Evolutionary conservation across 495 filamentous ascomycete genomes (phyloP), one percentile per base, ranked within the genome.

Genomic region (Hypoxylon subgilvum): DNA sequence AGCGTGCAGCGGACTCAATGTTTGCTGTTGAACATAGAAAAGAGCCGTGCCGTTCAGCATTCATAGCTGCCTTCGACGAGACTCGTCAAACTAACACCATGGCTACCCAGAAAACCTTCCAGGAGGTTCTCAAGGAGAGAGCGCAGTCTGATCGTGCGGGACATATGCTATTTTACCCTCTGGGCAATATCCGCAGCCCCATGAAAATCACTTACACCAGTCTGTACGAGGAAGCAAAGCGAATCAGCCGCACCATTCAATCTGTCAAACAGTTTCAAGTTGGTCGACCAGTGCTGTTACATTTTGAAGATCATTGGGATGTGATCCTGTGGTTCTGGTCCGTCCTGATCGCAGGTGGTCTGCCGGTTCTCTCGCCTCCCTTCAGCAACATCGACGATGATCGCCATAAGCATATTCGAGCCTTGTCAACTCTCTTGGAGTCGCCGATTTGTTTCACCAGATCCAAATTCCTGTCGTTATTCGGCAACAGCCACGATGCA

Each of bases 241-340:
- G 13, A 6, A 40, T 21, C 12, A 40, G 38, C 16, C 13, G 8
- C 6, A 19, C 4, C 1, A 2, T 40, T 40, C 38, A 18, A 21
- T 19, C 38, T 21, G 8, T 40, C 16, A 6, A 40, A 4, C 1
- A 13, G 19, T 40, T 40, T 21, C 3, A 40, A 40, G 38, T 3
- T 3, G 10, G 17, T 19, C 14, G 7, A 8, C 38, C 38, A 12
- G 49, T 76, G 35, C 61, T 78, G 9, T 43, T 79, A 9, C 74
- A 78, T 46, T 66, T 76, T 21, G 63, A 74, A 8, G 65, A 66
- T 31, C 66, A 74, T 17, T 30, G 59, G 35, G 70, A 78, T n/a
- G 64, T 44, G 4, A 73, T 79, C 7, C 35, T 63, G 10, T 81
- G 73, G 76, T 76, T 76, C 53, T 81, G 77, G 77, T 69, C 74